These are phyloP conservation scores for Fusarium cicatricum DNA, from an alignment of 2,329 filamentous ascomycete species.

Conservation along the genomic window DNA sequence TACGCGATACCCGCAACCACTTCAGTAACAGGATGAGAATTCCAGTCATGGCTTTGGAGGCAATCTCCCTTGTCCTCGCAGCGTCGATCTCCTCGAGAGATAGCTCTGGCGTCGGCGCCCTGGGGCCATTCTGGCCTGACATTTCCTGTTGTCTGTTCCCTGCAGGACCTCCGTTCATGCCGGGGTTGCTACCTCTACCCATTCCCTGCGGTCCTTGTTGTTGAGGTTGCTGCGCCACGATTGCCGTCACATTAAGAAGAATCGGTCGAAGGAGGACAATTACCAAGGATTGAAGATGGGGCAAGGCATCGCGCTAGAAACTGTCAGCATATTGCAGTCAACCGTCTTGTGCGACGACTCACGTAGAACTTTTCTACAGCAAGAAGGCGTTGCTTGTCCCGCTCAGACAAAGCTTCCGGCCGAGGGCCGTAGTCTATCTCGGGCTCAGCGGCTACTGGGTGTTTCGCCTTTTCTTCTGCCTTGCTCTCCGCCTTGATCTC, in stretches of 20 bases:
- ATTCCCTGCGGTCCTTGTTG: slow-evolving; percentile 55
- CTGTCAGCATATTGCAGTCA: background rate
- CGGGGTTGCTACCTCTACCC: slow-evolving; percentile 50
- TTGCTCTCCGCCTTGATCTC: slow-evolving; percentile 51
- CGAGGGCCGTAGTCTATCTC: slow-evolving; percentile 59
- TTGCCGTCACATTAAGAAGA: slow-evolving; percentile 85
- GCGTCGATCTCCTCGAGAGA: slow-evolving; percentile 82
- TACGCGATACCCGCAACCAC: slow-evolving; percentile 95
- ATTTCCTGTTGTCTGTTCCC: slow-evolving; percentile 44
- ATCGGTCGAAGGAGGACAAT: slow-evolving; percentile 93
- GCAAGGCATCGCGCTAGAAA: slow-evolving; percentile 73
- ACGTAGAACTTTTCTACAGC: slow-evolving; percentile 88
- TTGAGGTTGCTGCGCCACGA: slow-evolving; percentile 69
- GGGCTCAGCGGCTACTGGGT: slow-evolving; percentile 28
- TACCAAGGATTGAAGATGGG: slow-evolving; percentile 89
- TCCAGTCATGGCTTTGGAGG: slow-evolving; percentile 89
- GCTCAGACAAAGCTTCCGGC: slow-evolving; percentile 56
- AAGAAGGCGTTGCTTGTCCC: slow-evolving; percentile 70
- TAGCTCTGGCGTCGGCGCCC: slow-evolving; percentile 54
- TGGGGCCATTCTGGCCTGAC: slow-evolving; percentile 45
- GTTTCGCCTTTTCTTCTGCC: slow-evolving; percentile 37
- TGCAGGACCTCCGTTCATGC: slow-evolving; percentile 51
- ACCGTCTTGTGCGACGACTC: slow-evolving; percentile 50
- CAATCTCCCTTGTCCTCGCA: slow-evolving; percentile 83
- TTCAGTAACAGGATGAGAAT: slow-evolving; percentile 88